Evolutionary conservation across 805 yeast species (phyloP).

Genomic region (Nematodospora valgi): DNA sequence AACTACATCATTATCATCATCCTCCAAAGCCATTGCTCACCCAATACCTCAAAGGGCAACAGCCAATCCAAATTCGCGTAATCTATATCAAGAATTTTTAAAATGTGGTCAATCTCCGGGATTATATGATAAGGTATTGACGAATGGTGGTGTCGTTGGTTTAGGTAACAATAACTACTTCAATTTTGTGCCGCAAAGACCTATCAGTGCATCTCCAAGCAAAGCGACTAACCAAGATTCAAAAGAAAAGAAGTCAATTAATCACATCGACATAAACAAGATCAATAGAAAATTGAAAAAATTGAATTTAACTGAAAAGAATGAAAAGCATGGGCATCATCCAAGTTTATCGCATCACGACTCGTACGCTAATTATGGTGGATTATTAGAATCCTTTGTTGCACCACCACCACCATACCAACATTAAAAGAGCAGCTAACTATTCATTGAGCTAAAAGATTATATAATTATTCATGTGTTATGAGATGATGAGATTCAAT

Average conservation of each 20-base stretch:
- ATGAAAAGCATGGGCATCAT: conserved; percentile 4
- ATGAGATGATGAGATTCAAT: too few relatives aligned
- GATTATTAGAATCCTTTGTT: conserved; percentile 9
- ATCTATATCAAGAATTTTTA: conserved; percentile 7
- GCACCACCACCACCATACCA: conserved; percentile 13
- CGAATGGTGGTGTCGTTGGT: conserved; percentile 26
- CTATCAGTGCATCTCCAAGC: conserved; percentile 24
- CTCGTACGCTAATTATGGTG: conserved; percentile 1
- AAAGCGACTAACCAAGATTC: conserved; percentile 8
- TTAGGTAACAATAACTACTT: conserved; percentile 34
- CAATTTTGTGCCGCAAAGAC: conserved; percentile 23
- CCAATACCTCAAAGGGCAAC: conserved; percentile 8
- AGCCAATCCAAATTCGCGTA: background rate
- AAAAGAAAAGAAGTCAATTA: conserved; percentile 10
- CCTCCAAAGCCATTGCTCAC: conserved; percentile 7
- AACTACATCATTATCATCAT: conserved; percentile 1
- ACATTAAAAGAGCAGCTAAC: conserved; percentile 2
- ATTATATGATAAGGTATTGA: conserved; percentile 13
- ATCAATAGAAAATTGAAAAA: conserved; percentile 17
- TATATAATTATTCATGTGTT: too few relatives aligned
- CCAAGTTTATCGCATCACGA: conserved; percentile 1
- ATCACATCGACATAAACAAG: conserved; percentile 14
- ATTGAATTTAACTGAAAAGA: conserved; percentile 8
- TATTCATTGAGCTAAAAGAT: too few relatives aligned
- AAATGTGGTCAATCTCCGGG: conserved; percentile 14